These are phyloP conservation scores for Metschnikowia cerradonensis DNA, from an alignment of 805 yeast species.

Conservation along the genomic window DNA sequence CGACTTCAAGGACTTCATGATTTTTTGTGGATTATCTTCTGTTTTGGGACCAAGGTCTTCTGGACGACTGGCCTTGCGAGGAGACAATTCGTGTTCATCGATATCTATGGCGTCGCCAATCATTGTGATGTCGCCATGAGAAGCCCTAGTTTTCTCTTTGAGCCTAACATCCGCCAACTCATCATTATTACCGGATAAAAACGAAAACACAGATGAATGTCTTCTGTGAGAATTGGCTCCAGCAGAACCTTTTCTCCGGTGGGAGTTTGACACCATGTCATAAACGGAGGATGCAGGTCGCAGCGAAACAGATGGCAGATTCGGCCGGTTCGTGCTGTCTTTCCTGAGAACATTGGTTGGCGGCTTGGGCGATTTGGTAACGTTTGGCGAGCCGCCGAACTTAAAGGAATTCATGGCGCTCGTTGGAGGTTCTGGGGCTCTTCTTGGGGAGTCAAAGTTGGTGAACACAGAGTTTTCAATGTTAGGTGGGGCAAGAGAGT, in stretches of 20 bases:
- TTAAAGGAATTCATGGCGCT: slow-evolving; percentile 27
- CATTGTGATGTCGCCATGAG: slow-evolving; percentile 9
- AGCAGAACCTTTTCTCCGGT: slow-evolving; percentile 30
- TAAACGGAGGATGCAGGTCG: slow-evolving; percentile 53
- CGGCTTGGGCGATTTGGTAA: neutral
- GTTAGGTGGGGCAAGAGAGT: neutral
- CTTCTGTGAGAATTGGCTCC: slow-evolving; percentile 45
- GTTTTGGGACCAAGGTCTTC: slow-evolving; percentile 32
- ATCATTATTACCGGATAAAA: slow-evolving; percentile 35
- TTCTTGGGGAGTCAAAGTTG: slow-evolving; percentile 61
- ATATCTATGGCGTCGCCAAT: slow-evolving; percentile 26
- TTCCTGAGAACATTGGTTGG: slow-evolving; percentile 4
- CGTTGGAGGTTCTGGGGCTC: slow-evolving; percentile 67
- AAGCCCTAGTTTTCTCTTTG: slow-evolving; percentile 1
- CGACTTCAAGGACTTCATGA: slow-evolving; percentile 50
- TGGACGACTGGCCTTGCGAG: slow-evolving; percentile 26
- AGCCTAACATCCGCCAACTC: slow-evolving; percentile 6
- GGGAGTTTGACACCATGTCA: slow-evolving; percentile 33
- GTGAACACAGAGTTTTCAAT: slow-evolving; percentile 5
- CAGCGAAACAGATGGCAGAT: slow-evolving; percentile 13
- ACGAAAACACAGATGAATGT: slow-evolving; percentile 57
- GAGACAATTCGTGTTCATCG: slow-evolving; percentile 32
- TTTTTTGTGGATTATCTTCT: slow-evolving; percentile 14
- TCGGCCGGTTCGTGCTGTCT: slow-evolving; percentile 15
- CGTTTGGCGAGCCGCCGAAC: slow-evolving; percentile 27